Base-by-base conservation (phyloP, 768 basidiomycete genomes). In the Polyporus arcularius region DNA sequence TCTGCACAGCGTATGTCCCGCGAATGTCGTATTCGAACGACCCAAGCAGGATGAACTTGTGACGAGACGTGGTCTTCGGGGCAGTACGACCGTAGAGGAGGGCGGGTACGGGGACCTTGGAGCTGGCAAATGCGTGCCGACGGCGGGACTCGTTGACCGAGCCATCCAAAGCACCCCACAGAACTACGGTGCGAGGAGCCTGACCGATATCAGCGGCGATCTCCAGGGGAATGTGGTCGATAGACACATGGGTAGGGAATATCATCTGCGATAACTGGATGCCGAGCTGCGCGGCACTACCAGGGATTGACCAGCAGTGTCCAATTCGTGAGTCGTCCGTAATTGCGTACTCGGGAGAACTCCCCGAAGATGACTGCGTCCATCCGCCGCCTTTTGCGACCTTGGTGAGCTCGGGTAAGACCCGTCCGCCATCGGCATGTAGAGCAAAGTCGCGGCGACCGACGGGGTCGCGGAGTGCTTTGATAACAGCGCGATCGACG, bases 11-110 rank as follows among this genome's bases (percentile, higher is more conserved):
- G 2, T 15, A 31, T 6, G 38, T 2, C 3, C 32, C 26, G 28
- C 15, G 32, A 39, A 57, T 51, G 41, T 50, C 39, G 48, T 57
- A 57, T 16, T 50, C 48, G 48, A 57, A 41, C 8, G 4, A 7
- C 14, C 47, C 56, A 0, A 57, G 40, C 9, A 39, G 28, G 3
- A 51, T 39, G 30, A 45, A 55, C 5, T 3, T 14, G 21, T 43
- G 21, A 4, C 32, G 40, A 15, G n/a, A 45, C 12, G 49, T 50
- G 5, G 11, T 6, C 35, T 6, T 7, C 11, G 35, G 35, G 6
- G 6, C 7, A 6, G 35, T 7, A 11, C 35, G 35, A 35, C 35
- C 35, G 11, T 11, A 11, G 7, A 35, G 11, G 35, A 6, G 7
- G 35, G 35, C 7, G 42, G 30, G 26, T 2, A 4, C 12, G 18